Evolutionary conservation across 495 filamentous ascomycete species (phyloP), one percentile per base, ranked within the genome.

Genomic region (Talaromyces proteolyticus): DNA sequence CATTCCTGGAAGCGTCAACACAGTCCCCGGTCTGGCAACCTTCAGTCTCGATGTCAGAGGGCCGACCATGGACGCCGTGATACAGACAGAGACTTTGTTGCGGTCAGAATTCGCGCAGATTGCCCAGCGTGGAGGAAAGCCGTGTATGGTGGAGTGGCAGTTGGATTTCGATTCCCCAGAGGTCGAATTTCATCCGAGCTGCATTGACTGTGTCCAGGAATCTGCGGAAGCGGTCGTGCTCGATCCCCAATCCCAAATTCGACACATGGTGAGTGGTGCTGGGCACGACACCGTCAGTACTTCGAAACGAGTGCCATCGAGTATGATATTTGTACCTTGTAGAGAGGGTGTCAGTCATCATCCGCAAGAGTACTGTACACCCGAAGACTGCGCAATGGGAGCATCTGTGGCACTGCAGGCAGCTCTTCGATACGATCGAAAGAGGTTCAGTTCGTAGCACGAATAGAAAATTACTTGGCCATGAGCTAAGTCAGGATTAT

Each of bases 11-110:
- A 80, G 74, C 50, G 85, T 85, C 16, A 91, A 91, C 62, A 91
- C 87, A 0, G 84, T 91, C 3, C 86, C 87, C 0, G 84, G 84
- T 0, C 58, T 63, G 10, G 86, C 88, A 25, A 73, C 72, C 37
- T 89, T 91, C 60, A 80, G 75, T 8, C 73, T 91, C 14, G 88
- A 93, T 55, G 76, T 91, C 42, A 80, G 88, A 17, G 75, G 81
- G 0, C 79, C 78, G 0, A 61, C 78, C 34, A 81, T 86, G 52
- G 67, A 64, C 17, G 75, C 74, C 4, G 69, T 91, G 3, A 65
- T 71, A 7, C 58, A 64, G 21, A 64, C 88, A 16, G 79, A 85
- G 57, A 55, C 73, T n/a, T 57, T 69, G 24, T 64, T 85, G 56
- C 70, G 63, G 19, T 51, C 54, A 4, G 78, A 78, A 17, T 87